phyloP scores from a whole-genome alignment of 2,329 filamentous ascomycete genomes.

The Basipetospora chlamydospora region DNA sequence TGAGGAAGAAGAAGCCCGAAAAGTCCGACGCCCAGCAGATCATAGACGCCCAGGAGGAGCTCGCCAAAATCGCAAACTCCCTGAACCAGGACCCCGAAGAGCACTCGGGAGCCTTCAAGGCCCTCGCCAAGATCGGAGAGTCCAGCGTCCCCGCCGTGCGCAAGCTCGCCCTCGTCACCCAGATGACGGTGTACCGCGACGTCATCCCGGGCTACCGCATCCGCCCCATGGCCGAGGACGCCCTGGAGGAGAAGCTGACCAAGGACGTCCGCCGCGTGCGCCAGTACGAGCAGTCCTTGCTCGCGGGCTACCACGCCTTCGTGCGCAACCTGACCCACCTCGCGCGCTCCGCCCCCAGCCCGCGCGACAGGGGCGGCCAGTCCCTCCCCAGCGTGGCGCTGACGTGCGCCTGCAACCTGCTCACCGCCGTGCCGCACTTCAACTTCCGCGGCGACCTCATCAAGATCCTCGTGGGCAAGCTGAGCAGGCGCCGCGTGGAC shows the following conservation, averaged over 20 bases:
- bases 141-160: conserved; percentile 59
- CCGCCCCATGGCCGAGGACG: conserved; percentile 62
- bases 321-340: conserved; percentile 59
- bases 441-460: conserved; percentile 85
- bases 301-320: conserved; percentile 74
- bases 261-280: conserved; percentile 79
- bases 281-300: conserved; percentile 73
- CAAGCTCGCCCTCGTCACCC: conserved; percentile 75
- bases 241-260: conserved; percentile 65
- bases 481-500: conserved; percentile 59
- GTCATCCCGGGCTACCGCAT: conserved; percentile 95
- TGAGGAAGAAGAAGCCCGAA: conserved; percentile 38
- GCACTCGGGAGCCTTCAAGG: conserved; percentile 65
- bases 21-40: conserved; percentile 69
- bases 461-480: conserved; percentile 71
- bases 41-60: conserved; percentile 74
- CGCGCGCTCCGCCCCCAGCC: conserved; percentile 33
- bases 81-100: conserved; percentile 93
- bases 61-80: conserved; percentile 65
- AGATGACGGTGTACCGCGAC: conserved; percentile 86
- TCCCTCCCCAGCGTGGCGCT: conserved; percentile 62
- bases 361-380: conserved; percentile 17
- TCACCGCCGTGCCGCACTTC: conserved; percentile 83
- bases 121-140: conserved; percentile 57
- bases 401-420: conserved; percentile 67